phyloP scores from a whole-genome alignment of 805 yeast species.

The Myxozyma monticola region DNA sequence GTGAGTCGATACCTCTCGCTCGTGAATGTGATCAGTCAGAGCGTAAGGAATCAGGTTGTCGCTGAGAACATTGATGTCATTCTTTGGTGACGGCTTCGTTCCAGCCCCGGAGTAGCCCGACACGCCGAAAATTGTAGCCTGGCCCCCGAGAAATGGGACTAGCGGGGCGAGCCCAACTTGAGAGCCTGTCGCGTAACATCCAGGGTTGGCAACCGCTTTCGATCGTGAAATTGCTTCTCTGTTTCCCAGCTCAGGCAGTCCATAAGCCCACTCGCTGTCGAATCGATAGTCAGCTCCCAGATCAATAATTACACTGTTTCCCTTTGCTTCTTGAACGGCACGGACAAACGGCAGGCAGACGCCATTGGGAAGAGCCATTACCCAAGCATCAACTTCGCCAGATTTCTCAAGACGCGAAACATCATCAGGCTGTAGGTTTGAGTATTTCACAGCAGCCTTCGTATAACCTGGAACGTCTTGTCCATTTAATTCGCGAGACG shows the following conservation, averaged over 20 bases:
- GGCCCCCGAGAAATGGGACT: conserved; percentile 59
- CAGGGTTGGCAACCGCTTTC: conserved; percentile 89
- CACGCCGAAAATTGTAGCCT: conserved; percentile 89
- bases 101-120: conserved; percentile 99
- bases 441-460: conserved; percentile 67
- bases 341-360: conserved; percentile 67
- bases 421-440: conserved; percentile 85
- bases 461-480: conserved; percentile 83
- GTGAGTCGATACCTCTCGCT: conserved; percentile 82
- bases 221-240: conserved; percentile 69
- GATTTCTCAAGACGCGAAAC: conserved; percentile 72
- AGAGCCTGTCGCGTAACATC: conserved; percentile 99
- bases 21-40: conserved; percentile 95
- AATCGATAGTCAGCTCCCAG: conserved; percentile 95
- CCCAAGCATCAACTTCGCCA: conserved; percentile 90
- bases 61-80: conserved; percentile 70
- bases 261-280: conserved; percentile 91
- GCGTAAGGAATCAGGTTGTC: conserved; percentile 94
- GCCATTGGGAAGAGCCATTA: conserved; percentile 98
- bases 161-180: conserved; percentile 91
- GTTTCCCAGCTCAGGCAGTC: conserved; percentile 86
- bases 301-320: conserved; percentile 80
- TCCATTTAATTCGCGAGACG: conserved; percentile 92
- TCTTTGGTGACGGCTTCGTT: conserved; percentile 96
- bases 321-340: conserved; percentile 51